Evolutionary conservation across 1,139 yeast genomes (phyloP).

Genomic region (Taiozyma sp.): DNA sequence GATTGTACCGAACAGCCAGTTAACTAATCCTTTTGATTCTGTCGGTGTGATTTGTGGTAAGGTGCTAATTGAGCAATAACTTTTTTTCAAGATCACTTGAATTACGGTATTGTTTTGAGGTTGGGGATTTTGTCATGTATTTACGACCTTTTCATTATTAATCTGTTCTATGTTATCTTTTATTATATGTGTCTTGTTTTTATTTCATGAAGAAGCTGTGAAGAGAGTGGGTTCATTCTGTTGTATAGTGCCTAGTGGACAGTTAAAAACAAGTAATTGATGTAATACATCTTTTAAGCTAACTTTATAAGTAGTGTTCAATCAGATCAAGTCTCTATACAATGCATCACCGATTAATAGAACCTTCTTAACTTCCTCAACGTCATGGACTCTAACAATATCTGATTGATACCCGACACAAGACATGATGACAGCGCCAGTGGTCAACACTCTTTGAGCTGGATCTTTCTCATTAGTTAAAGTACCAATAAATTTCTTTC

Average conservation of each 20-base stretch:
- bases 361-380: conserved; percentile 58
- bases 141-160: conserved; percentile 11
- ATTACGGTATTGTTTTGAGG: conserved; percentile 4
- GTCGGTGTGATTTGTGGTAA: conserved; percentile 2
- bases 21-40: background rate
- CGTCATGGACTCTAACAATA: conserved; percentile 88
- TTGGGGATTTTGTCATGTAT: conserved; percentile 13
- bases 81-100: background rate
- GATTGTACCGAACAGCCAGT: conserved; percentile 54
- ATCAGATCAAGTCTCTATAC: conserved; percentile 36
- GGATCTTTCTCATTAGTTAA: conserved; percentile 47
- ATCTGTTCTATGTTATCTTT: conserved; percentile 6
- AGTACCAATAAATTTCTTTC: conserved; percentile 81
- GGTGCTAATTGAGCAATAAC: conserved; percentile 3
- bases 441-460: conserved; percentile 61
- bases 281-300: background rate
- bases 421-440: conserved; percentile 72
- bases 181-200: background rate
- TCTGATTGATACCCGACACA: conserved; percentile 72
- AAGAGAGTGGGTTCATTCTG: background rate
- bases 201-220: background rate
- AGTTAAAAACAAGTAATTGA: background rate
- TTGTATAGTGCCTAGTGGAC: background rate
- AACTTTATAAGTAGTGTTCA: background rate
- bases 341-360: conserved; percentile 72